phyloP scores from a whole-genome alignment of 148 eudicot genomes.

The Cornus suecica region DNA sequence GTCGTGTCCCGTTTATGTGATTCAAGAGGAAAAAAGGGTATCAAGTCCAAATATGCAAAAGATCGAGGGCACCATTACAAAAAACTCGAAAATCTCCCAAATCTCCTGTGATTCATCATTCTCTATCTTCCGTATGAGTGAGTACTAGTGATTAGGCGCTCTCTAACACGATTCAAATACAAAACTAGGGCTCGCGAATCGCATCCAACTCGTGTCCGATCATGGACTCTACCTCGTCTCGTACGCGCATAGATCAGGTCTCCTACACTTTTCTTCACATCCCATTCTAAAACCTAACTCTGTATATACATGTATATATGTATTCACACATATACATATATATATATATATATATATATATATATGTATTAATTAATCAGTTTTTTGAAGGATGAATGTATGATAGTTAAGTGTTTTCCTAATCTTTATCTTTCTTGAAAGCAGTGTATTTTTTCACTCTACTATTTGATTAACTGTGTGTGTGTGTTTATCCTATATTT shows the following conservation, averaged over 20 bases:
- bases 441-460: not conserved
- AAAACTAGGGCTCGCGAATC: not conserved
- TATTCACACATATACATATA: too few relatives aligned
- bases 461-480: not conserved
- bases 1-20: too few relatives aligned
- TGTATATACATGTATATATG: too few relatives aligned
- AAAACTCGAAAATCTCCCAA: too few relatives aligned
- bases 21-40: not conserved
- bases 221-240: constrained; percentile 66
- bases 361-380: not conserved
- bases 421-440: not conserved
- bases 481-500: not conserved
- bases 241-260: constrained; percentile 80
- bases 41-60: not conserved
- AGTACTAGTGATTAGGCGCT: not conserved
- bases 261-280: not conserved
- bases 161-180: not conserved
- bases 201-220: not conserved
- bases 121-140: not conserved
- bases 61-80: not conserved
- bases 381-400: not conserved
- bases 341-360: not conserved
- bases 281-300: not conserved
- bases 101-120: not conserved
- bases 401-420: not conserved